Base-by-base conservation (phyloP, 192 early-diverging fungal species). In the Backusella morwellensis region DNA sequence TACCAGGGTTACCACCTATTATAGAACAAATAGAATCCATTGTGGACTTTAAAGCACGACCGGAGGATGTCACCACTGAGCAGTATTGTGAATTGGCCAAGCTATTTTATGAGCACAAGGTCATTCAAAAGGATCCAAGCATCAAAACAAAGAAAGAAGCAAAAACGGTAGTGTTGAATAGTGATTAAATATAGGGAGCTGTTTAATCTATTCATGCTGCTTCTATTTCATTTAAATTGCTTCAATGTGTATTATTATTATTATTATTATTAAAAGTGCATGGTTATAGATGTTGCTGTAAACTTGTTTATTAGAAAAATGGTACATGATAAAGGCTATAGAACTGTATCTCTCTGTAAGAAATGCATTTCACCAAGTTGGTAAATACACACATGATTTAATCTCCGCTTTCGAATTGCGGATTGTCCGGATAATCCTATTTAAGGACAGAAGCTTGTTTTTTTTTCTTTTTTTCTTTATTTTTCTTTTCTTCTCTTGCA, bases 61-160 rank as follows among this genome's bases (percentile, higher is more conserved):
- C 92, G 7, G 85, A 92, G 70, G 89, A 93, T 38, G 83, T 95
- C 52, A 76, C 88, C 2, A 91, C 88, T 4, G 86, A 87, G 38
- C 78, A 88, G 59, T 91, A 90, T 67, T 91, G 90, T 72, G 47
- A 80, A 11, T 54, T 92, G 34, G 91, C 93, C 2, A 78, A 81
- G 32, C 63, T 77, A 26, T 72, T 88, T 82, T 54, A 88, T 84
- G 29, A 73, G 17, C 52, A 80, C 35, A 70, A 66, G 32, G 68
- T 78, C 38, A 38, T 74, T n/a, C 47, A 50, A 15, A 52, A 29
- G 4, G 40, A 70, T 35, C 56, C 76, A 70, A 21, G 15, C 8
- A 35, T 44, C 6, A 23, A 63, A 12, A 11, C 21, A 59, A 21
- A 59, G 8, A 50, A 32, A 32, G 32, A 32, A 32, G 32, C 32